Evolutionary conservation across 305 asterid species (phyloP).

Genomic region (Fraxinus nigra): DNA sequence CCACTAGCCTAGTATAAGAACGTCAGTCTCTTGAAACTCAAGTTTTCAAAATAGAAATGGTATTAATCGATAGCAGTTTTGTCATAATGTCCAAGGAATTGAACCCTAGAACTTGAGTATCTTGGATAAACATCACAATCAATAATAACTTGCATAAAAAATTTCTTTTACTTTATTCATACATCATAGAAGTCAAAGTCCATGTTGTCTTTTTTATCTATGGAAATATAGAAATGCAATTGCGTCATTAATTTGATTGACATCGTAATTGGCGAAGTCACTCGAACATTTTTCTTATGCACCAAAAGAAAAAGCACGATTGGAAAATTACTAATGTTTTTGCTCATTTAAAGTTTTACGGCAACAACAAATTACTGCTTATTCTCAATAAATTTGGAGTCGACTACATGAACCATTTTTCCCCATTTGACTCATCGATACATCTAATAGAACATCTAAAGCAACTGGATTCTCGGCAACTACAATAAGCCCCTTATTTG

Average conservation of each 20-base stretch:
- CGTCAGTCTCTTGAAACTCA: neutral
- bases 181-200: neutral
- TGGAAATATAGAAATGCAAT: neutral
- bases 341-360: neutral
- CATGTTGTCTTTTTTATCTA: neutral
- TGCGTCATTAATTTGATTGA: neutral
- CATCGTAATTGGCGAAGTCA: neutral
- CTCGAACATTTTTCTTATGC: neutral
- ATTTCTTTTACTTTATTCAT: neutral
- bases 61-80: neutral
- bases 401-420: neutral
- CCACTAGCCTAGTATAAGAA: neutral
- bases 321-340: neutral
- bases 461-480: neutral
- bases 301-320: neutral
- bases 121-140: neutral
- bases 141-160: neutral
- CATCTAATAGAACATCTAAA: neutral
- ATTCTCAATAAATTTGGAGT: neutral
- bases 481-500: neutral
- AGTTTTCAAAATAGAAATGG: neutral
- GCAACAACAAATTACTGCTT: neutral
- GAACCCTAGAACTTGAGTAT: neutral
- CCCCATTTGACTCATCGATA: neutral
- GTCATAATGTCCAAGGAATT: neutral